Evolutionary conservation across 169 alveolate genomes (phyloP), one percentile per base, ranked within the genome.

Genomic region (Plasmodium cynomolgi): DNA sequence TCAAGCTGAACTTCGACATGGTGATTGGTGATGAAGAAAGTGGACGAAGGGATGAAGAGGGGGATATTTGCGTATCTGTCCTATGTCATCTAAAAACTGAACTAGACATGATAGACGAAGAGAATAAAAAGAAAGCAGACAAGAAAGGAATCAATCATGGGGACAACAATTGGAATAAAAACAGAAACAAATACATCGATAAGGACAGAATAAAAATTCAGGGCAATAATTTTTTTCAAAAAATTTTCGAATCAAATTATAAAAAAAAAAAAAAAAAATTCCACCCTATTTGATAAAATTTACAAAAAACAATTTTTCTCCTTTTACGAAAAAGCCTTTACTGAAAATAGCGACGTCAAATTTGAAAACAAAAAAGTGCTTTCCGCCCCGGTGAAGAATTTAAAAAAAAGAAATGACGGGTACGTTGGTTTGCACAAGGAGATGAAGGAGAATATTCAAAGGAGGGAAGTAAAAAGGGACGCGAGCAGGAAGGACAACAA

Each of bases 281-380:
- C 34, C n/a, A 62, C 54, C 29, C 34, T 85, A 23, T 77, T 85
- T 50, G 93, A 85, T 15, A 73, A 62, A 20, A 85, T 85, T 31
- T 85, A 74, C 50, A 85, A 85, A 17, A 85, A 85, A 26, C 93
- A 85, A 85, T 85, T 85, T 73, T 85, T 85, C 17, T 85, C 93
- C 34, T 62, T 85, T 73, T 85, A 85, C 62, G 83, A 85, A 75
- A 33, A 85, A 50, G 62, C 44, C 34, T 85, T 85, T 50, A 85
- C 79, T 29, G 93, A 85, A 85, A 77, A 75, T 74, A 34, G 74
- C 47, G 39, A 85, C 7, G 37, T 85, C 17, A 85, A 85, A 85
- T 85, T 85, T 85, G 85, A 85, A 34, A 85, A 75, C 23, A 85
- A 74, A 85, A 74, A 85, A n/a, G 23, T 85, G 34, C 50, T 84